These are phyloP conservation scores for Xylaria venustula DNA, from an alignment of 495 filamentous ascomycete genomes.

Conservation along the genomic window DNA sequence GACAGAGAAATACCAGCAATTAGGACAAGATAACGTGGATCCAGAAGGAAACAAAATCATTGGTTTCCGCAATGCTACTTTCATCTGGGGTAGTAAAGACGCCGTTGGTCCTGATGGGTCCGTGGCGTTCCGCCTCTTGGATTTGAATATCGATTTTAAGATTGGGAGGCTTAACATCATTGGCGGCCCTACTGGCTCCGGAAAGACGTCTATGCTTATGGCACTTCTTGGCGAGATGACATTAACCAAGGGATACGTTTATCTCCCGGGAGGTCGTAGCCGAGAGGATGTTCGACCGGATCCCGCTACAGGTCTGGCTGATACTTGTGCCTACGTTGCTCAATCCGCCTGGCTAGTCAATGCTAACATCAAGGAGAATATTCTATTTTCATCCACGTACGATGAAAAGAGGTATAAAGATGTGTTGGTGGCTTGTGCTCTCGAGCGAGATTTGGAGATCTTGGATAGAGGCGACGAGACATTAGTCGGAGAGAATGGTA, in stretches of 20 bases:
- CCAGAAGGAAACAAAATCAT: slow-evolving; percentile 64
- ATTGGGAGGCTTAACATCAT: slow-evolving; percentile 85
- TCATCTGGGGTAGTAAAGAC: slow-evolving; percentile 83
- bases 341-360: slow-evolving; percentile 99
- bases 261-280: slow-evolving; percentile 77
- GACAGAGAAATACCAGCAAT: slow-evolving; percentile 92
- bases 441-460: slow-evolving; percentile 89
- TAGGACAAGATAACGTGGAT: slow-evolving; percentile 61
- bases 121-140: slow-evolving; percentile 76
- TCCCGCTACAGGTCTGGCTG: slow-evolving; percentile 80
- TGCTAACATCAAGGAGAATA: slow-evolving; percentile 93
- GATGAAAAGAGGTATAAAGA: slow-evolving; percentile 83
- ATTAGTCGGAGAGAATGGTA: slow-evolving; percentile 94
- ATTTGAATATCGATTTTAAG: slow-evolving; percentile 74
- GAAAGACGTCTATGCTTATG: slow-evolving; percentile 95
- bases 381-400: slow-evolving; percentile 81
- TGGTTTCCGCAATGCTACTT: slow-evolving; percentile 78
- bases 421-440: slow-evolving; percentile 87
- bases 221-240: slow-evolving; percentile 97
- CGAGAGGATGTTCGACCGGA: slow-evolving; percentile 80
- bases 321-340: slow-evolving; percentile 94
- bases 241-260: slow-evolving; percentile 73
- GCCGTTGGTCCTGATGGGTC: slow-evolving; percentile 56
- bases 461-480: slow-evolving; percentile 92
- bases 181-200: slow-evolving; percentile 87